A percentile compares a stretch with the other conserved stretches of the same genome.
phyloP scores from a whole-genome alignment of 2,329 filamentous ascomycete species.

The Epichloe sylvatica region DNA sequence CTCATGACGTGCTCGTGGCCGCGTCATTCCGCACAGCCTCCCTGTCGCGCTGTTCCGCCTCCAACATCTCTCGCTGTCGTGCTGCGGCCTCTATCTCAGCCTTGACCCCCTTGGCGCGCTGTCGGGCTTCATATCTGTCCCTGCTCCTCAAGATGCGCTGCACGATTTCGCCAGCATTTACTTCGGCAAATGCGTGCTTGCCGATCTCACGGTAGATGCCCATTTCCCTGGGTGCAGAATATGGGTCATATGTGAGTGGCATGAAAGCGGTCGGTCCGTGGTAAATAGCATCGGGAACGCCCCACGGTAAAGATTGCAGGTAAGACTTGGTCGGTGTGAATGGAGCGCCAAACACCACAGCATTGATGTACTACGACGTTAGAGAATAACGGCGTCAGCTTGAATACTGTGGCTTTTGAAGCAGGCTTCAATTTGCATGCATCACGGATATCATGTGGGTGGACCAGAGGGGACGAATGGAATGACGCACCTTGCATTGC shows the following conservation, averaged over 20 bases:
- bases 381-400: neutral
- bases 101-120: slow-evolving; percentile 82
- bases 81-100: slow-evolving; percentile 57
- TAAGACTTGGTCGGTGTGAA: slow-evolving; percentile 74
- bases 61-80: slow-evolving; percentile 45
- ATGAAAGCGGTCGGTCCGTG: slow-evolving; percentile 94
- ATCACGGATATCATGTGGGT: too few species aligned
- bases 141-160: slow-evolving; percentile 77
- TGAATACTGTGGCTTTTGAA: neutral
- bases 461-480: neutral
- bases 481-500: slow-evolving; percentile 64
- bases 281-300: slow-evolving; percentile 68
- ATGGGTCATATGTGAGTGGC: slow-evolving; percentile 65
- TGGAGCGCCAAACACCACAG: slow-evolving; percentile 78
- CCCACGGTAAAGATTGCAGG: slow-evolving; percentile 59
- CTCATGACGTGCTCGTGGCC: neutral
- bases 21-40: slow-evolving; percentile 24
- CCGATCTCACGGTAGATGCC: slow-evolving; percentile 73
- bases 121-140: slow-evolving; percentile 79
- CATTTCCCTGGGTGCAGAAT: slow-evolving; percentile 65
- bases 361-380: slow-evolving; percentile 58
- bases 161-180: slow-evolving; percentile 89
- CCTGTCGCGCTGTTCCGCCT: slow-evolving; percentile 40
- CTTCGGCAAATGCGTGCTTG: slow-evolving; percentile 64
- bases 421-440: neutral